Conservation (phyloP, 768 basidiomycete genomes). For the Holtermannia corniformis region DNA sequence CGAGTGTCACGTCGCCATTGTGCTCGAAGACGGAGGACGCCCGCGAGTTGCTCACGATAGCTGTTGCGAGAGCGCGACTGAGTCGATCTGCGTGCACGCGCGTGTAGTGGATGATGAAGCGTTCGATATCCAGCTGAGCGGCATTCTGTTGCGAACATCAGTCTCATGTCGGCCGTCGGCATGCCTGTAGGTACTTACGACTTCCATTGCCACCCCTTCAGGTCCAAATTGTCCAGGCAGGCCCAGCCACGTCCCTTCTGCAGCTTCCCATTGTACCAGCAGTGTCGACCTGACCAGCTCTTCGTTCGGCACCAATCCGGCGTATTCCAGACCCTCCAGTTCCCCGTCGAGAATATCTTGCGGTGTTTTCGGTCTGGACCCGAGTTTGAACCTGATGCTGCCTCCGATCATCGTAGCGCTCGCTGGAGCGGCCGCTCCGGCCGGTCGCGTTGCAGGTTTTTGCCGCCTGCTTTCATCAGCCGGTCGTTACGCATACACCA, state of each 20-base stretch:
- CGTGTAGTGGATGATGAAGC: conserved; percentile 55
- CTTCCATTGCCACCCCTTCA: background rate
- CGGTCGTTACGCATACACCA: background rate
- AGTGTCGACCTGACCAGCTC: conserved; percentile 62
- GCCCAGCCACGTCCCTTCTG: conserved; percentile 54
- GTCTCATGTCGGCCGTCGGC: too few relatives aligned
- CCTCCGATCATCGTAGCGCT: conserved; percentile 50
- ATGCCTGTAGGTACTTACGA: background rate
- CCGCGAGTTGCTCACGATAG: background rate
- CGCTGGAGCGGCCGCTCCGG: conserved; percentile 1
- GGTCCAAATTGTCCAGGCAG: too few relatives aligned
- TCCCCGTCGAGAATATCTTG: conserved; percentile 18
- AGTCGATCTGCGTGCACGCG: conserved; percentile 50
- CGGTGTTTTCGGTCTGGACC: conserved; percentile 17
- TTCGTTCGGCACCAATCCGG: conserved; percentile 46
- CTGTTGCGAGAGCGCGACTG: conserved; percentile 7
- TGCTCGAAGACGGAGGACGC: conserved; percentile 30
- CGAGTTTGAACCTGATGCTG: conserved; percentile 61
- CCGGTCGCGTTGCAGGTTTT: conserved; percentile 8
- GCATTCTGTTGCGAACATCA: conserved; percentile 48
- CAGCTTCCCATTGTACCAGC: conserved; percentile 68
- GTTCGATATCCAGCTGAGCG: conserved; percentile 63
- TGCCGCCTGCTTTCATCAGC: conserved; percentile 6
- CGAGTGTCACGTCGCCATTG: conserved; percentile 5
- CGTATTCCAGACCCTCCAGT: conserved; percentile 14